A percentile compares a stretch with the other conserved stretches of the same genome.
These are phyloP conservation scores for Pleoardoris graminearum DNA, from an alignment of 2,329 filamentous ascomycete species.

Conservation along the genomic window DNA sequence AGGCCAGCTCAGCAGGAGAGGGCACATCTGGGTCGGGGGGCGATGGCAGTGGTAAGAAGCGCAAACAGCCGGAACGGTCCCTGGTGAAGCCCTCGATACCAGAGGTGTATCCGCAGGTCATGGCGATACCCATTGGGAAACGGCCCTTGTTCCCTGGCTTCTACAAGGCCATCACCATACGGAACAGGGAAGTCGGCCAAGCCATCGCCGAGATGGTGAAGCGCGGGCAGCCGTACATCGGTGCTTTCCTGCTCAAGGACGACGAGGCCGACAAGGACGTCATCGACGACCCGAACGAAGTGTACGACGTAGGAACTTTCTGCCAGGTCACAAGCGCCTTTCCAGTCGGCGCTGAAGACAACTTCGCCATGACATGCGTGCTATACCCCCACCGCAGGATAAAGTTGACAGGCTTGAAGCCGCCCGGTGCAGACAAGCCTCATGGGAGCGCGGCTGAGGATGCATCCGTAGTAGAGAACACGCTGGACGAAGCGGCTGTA, in stretches of 20 bases:
- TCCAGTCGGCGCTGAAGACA: conserved; percentile 77
- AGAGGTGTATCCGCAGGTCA: conserved; percentile 94
- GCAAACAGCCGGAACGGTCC: conserved; percentile 73
- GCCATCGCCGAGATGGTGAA: conserved; percentile 97
- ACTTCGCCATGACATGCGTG: conserved; percentile 84
- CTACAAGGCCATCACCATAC: conserved; percentile 97
- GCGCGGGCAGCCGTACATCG: conserved; percentile 94
- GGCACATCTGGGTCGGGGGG: conserved; percentile 51
- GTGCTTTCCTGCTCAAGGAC: conserved; percentile 95
- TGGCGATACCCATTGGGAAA: conserved; percentile 94
- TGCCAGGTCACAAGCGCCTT: conserved; percentile 97
- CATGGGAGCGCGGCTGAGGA: conserved; percentile 31
- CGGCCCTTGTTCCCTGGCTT: conserved; percentile 95
- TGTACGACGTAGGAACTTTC: conserved; percentile 95
- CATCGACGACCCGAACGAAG: conserved; percentile 86
- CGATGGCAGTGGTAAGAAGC: conserved; percentile 67
- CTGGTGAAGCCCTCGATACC: conserved; percentile 88
- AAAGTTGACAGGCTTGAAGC: conserved; percentile 80
- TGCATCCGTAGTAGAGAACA: conserved; percentile 45
- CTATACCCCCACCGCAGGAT: conserved; percentile 96
- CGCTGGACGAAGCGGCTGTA: conserved; percentile 49
- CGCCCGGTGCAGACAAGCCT: conserved; percentile 57
- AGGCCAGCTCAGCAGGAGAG: conserved; percentile 62
- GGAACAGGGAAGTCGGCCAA: conserved; percentile 85
- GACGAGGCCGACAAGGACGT: conserved; percentile 92